Evolutionary conservation across 176 grass and related monocot species (phyloP), one percentile per base, ranked within the genome.

Genomic region (Paspalum vaginatum): DNA sequence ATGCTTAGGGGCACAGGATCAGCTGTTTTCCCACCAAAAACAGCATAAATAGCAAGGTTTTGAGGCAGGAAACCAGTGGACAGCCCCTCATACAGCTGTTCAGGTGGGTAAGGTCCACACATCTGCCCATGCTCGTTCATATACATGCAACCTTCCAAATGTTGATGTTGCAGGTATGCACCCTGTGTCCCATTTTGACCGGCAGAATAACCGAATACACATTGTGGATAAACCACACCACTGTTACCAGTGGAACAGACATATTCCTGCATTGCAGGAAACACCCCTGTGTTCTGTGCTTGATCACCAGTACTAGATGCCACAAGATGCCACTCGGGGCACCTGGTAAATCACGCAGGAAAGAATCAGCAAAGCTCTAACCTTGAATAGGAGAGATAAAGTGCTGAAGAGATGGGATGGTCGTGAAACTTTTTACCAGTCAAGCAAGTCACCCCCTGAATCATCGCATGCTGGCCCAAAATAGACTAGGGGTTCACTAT

Each of bases 21-120:
- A 3, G 51, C 69, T 7, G 81, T 81, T 52, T 85, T 85, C 78
- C 88, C 92, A 85, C 86, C 88, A 59, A 83, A 76, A 83, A 95
- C 61, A 42, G 84, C 88, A 84, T 95, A 98, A 45, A 98, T 78
- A 44, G 90, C 91, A 60, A 98, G 85, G 7, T 84, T 75, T 63
- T 86, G 72, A 59, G 88, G 95, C 78, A 98, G 86, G 71, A 95
- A 98, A 7, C 92, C 90, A 49, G 65, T 87, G 25, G 92, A 87
- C 11, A 98, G 65, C 25, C 95, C 95, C 65, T 89, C 92, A 42
- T 83, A 77, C 18, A 98, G 84, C 75, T 98, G 92, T 68, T 91
- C 79, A 68, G 91, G 83, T 7, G 81, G 63, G 57, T 98, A 98
- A 46, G 95, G 92, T 52, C 95, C 95, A 4, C 95, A 98, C 84